Conservation (phyloP, 1,139 yeast species). For the Pneumocystis jirovecii region DNA sequence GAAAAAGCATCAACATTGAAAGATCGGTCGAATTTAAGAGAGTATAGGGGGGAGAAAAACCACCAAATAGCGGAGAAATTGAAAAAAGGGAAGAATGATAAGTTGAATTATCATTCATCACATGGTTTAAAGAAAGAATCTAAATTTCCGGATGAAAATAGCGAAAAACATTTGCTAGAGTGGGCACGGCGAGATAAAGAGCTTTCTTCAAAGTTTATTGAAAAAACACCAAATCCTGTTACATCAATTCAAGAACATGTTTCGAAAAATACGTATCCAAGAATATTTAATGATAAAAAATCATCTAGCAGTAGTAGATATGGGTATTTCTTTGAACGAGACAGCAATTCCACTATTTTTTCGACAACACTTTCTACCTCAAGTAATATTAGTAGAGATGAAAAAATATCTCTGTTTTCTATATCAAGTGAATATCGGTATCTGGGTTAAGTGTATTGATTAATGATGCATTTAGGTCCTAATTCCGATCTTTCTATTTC, state of each 20-base stretch:
- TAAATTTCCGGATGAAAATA: not conserved
- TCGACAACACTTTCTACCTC: not conserved
- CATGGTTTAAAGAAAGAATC: not conserved
- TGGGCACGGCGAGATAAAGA: conserved; percentile 2
- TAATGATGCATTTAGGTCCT: not conserved
- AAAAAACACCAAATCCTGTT: not conserved
- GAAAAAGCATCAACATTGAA: not conserved
- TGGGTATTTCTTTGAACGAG: not conserved
- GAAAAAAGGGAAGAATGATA: not conserved
- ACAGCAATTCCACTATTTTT: not conserved
- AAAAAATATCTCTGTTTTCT: not conserved
- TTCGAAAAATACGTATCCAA: not conserved
- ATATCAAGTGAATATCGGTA: not conserved
- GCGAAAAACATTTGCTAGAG: not conserved
- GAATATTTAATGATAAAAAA: not conserved
- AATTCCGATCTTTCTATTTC: not conserved
- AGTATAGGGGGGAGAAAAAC: not conserved
- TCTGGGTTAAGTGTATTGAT: not conserved
- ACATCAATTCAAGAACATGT: not conserved
- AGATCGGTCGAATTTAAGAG: not conserved
- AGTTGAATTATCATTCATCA: not conserved
- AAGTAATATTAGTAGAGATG: not conserved
- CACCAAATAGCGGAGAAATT: not conserved
- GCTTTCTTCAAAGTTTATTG: not conserved
- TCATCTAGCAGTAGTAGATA: not conserved